Evolutionary conservation across 345 rosid species (phyloP), one percentile per base, ranked within the genome.

Genomic region (Dovyalis caffra): DNA sequence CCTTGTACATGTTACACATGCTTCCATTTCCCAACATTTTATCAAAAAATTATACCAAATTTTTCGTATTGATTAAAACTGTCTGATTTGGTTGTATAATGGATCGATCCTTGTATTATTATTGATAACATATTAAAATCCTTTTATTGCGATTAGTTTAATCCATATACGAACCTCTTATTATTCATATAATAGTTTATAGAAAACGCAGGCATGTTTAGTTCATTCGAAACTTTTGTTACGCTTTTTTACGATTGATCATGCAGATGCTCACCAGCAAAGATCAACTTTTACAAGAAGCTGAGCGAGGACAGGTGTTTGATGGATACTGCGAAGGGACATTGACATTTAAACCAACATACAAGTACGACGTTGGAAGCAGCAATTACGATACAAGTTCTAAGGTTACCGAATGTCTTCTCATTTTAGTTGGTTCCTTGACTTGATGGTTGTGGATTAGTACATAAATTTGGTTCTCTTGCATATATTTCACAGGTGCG

Each of bases 281-380:
- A 49, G 94, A 90, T 77, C 97, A 91, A 73, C 90, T 91, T 43
- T 71, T 88, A 35, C 92, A 79, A 76, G 94, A 91, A 76, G 97
- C 97, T 6, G 88, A 78, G 70, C 86, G 88, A 72, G 92, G 92
- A 37, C 82, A 83, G 76, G 84, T 91, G 58, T 88, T 90, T 75
- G 29, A 77, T 4, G 97, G 97, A 35, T 91, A 82, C 60, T 74
- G 75, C 62, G 94, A 91, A 69, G 94, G 94, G 23, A 80, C 84
- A 12, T 71, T 87, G 64, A 76, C 79, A 33, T 89, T 90, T 74
- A 90, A 92, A 76, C 97, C 97, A 11, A 87, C 93, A 0, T 91
- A 86, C 40, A 88, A 90, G 66, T 87, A 90, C 66, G 74, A 90
- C 26, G 69, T 82, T 5, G 92, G 94, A 78, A 88, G 91, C 35